phyloP scores from a whole-genome alignment of 345 rosid species.

The Linum tenue region DNA sequence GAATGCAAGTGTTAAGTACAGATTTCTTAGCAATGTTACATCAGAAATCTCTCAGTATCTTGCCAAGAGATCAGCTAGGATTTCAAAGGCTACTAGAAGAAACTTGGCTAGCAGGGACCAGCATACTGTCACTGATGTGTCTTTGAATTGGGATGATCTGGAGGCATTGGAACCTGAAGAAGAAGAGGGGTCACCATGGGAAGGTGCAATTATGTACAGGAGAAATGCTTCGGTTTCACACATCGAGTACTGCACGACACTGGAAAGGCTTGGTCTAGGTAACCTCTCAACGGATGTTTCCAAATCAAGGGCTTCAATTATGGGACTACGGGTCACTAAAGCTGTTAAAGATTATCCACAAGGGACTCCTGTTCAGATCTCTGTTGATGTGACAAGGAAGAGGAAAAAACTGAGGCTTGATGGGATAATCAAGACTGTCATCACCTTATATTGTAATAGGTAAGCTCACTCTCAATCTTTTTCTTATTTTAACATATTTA shows the following conservation, averaged over 20 bases:
- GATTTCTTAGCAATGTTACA: conserved; percentile 10
- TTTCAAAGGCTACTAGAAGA: conserved; percentile 19
- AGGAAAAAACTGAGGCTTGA: conserved; percentile 74
- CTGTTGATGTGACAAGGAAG: conserved; percentile 72
- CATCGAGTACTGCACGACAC: conserved; percentile 76
- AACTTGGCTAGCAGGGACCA: conserved; percentile 15
- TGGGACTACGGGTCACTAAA: conserved; percentile 88
- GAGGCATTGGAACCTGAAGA: conserved; percentile 36
- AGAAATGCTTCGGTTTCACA: conserved; percentile 68
- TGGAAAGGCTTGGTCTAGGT: conserved; percentile 90
- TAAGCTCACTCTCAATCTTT: conserved; percentile 17
- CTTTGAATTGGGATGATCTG: conserved; percentile 51
- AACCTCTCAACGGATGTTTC: conserved; percentile 55
- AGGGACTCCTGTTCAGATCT: conserved; percentile 89
- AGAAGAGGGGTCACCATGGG: conserved; percentile 62
- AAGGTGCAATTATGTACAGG: conserved; percentile 68
- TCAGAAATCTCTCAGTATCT: conserved; percentile 7
- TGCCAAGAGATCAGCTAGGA: conserved; percentile 9
- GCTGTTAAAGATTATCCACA: conserved; percentile 71
- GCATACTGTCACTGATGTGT: conserved; percentile 31
- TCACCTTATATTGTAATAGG: conserved; percentile 76
- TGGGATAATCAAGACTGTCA: conserved; percentile 75
- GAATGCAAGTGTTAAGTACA: conserved; percentile 7
- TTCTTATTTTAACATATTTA: neutral
- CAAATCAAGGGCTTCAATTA: conserved; percentile 57